Conservation (phyloP, 2,329 filamentous ascomycete genomes). For the Exophiala phaeomuriformis region DNA sequence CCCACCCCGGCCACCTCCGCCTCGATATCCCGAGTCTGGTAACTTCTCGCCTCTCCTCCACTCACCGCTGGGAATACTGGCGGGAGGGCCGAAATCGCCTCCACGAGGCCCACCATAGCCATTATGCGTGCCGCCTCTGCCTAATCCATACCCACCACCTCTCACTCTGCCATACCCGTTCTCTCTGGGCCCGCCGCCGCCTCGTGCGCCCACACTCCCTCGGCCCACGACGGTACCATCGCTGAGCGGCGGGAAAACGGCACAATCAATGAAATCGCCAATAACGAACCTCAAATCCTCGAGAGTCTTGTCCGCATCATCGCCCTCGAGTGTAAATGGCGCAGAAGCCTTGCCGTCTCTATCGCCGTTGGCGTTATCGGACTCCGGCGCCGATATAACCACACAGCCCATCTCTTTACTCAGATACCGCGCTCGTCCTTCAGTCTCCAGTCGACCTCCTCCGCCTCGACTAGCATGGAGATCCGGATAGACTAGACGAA, state of each 20-base stretch:
- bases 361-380: conserved; percentile 35
- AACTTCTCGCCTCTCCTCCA: conserved; percentile 45
- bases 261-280: conserved; percentile 80
- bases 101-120: conserved; percentile 32
- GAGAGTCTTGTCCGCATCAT: conserved; percentile 65
- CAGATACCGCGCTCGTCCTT: conserved; percentile 55
- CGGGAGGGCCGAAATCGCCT: conserved; percentile 32
- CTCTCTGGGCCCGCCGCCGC: conserved; percentile 33
- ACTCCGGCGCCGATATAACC: conserved; percentile 53
- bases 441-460: conserved; percentile 21
- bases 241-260: conserved; percentile 65
- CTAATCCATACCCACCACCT: conserved; percentile 35
- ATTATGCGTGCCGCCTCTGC: conserved; percentile 37
- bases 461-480: conserved; percentile 42
- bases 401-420: conserved; percentile 78
- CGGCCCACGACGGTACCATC: conserved; percentile 59
- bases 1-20: conserved; percentile 21
- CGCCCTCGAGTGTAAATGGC: conserved; percentile 38
- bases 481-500: conserved; percentile 79
- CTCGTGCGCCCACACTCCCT: conserved; percentile 28
- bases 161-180: conserved; percentile 40
- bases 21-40: conserved; percentile 37
- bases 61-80: conserved; percentile 40
- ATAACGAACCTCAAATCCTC: conserved; percentile 73
- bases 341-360: conserved; percentile 29